Base-by-base conservation (phyloP, 208 protist species). In the Trypanosoma grayi region DNA sequence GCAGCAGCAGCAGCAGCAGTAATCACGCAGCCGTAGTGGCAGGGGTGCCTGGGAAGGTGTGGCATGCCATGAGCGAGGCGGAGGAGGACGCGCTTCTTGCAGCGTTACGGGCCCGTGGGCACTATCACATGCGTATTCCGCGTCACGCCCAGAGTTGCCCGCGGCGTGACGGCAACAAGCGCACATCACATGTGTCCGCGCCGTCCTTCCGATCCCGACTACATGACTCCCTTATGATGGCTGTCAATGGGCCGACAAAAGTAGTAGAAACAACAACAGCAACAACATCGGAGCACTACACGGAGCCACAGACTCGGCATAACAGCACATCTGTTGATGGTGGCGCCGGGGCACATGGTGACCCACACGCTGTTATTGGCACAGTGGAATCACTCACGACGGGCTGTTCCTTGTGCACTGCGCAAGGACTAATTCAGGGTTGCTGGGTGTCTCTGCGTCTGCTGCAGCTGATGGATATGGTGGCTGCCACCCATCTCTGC, bases 331-430 rank as follows among this genome's bases (percentile, higher is more conserved):
- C 3, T 30, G 44, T 25, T 13, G 20, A 13, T 3, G 20, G 6
- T 3, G 14, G 3, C 30, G 14, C 14, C n/a, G 31, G 4, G 33
- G 30, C 39, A 40, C 9, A n/a, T 18, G 28, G 33, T 10, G 33
- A 48, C 18, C 2, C 28, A 20, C 2, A 24, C 1, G 11, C 9
- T 30, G 7, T 51, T 18, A 48, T 66, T 27, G 48, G 40, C 27
- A 34, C 18, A 9, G 51, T 59, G 25, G 60, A 56, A 14, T 53
- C 31, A 6, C 54, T 70, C 40, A 62, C 61, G 7, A 45, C 44
- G 18, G 47, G 44, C 6, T 85, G 82, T 46, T 34, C 78, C 5
- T 52, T 86, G 22, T 90, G 79, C 73, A 67, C 66, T 14, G 73
- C 70, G 8, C 70, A 90, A 61, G 53, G 77, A 27, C 60, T 79